Percentiles rank a stretch among this genome's conserved stretches.
Evolutionary conservation across 371 early-diverging fungal genomes (phyloP).

Genomic region (Mucor irregularis): DNA sequence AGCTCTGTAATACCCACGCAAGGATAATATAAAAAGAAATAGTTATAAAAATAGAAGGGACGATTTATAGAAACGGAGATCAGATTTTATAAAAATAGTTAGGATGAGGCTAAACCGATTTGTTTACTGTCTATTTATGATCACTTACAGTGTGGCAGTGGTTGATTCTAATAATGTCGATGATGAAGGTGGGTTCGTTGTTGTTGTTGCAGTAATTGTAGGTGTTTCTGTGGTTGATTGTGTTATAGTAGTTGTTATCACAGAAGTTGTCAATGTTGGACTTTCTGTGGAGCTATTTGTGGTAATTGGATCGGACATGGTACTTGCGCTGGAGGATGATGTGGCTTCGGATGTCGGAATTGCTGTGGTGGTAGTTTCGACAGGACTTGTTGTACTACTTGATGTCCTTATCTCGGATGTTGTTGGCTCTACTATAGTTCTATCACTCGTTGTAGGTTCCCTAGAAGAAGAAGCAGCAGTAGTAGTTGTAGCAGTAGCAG

Average conservation of each 20-base stretch:
- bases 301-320: background rate
- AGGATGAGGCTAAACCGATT: slow-evolving; percentile 11
- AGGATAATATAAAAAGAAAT: background rate
- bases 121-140: background rate
- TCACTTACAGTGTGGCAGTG: background rate
- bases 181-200: too few relatives aligned
- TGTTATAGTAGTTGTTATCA: background rate
- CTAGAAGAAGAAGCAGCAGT: too few relatives aligned
- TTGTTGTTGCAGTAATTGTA: background rate
- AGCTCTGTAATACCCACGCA: slow-evolving; percentile 5
- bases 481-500: background rate
- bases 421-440: background rate
- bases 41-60: slow-evolving; percentile 15
- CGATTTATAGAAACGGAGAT: slow-evolving; percentile 14
- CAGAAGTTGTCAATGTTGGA: too few relatives aligned
- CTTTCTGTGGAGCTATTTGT: background rate
- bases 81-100: slow-evolving; percentile 5
- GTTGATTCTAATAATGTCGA: too few relatives aligned
- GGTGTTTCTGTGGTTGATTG: background rate
- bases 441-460: background rate
- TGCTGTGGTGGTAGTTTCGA: background rate
- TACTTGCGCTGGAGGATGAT: too few relatives aligned
- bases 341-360: background rate
- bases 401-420: background rate
- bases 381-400: background rate